Evolutionary conservation across 768 basidiomycete species (phyloP), one percentile per base, ranked within the genome.

Genomic region (Filobasidium wieringae): DNA sequence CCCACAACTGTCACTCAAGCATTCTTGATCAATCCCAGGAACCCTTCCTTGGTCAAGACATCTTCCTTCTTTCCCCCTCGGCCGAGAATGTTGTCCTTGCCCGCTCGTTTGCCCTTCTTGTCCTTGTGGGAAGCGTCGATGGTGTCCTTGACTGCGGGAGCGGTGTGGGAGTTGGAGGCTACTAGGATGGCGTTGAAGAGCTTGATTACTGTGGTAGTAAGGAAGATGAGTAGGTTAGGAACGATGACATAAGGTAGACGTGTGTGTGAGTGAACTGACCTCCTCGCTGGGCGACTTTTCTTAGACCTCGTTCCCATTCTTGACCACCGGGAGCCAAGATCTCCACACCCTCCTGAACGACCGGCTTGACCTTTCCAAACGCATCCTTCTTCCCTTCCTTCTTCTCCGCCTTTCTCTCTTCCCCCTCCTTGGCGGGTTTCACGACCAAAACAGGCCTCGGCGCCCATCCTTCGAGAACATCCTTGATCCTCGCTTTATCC

Each of bases 111-210:
- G 58, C 67, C 64, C n/a, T 58, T 63, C 37, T 66, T 63, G 51
- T 61, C 49, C 8, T 58, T 53, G 55, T 52, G 54, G 33, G 63
- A 55, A 47, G 66, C 64, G 41, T 68, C 70, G 11, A 70, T 56
- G 15, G 64, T 65, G 7, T 67, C 65, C 31, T 63, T 59, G 12
- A 61, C 72, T 30, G 66, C 55, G 31, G 64, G 63, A 1, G 55
- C 36, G 2, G 49, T 24, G 49, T 61, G 54, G 12, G 55, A 45
- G 26, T 64, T 63, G 7, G 74, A 68, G 2, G 70, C 68, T 24
- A 65, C 64, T 15, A 74, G 61, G 55, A 75, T 75, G 19, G 74
- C 73, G 63, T 75, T 75, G 68, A 75, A 75, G 22, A 75, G 68
- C 27, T 73, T 73, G 69, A 75, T 70, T 22, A 75, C 74, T 74